Evolutionary conservation across 169 alveolate genomes (phyloP).

Genomic region (Cyclospora cayetanensis): DNA sequence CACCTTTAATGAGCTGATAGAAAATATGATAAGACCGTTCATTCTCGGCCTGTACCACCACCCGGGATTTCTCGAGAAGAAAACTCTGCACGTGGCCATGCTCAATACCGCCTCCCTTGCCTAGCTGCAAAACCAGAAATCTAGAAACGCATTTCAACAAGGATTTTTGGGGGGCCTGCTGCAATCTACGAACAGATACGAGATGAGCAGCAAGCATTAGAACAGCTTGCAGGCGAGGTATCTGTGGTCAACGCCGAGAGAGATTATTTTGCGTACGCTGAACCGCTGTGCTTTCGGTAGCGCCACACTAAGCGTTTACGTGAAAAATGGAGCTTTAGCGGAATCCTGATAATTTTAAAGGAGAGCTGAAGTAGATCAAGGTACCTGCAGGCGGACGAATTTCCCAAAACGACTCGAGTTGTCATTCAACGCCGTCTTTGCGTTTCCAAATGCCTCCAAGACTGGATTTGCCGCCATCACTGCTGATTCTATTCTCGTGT

Average conservation of each 20-base stretch:
- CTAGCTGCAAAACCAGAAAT: constrained; percentile 22
- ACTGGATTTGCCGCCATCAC: constrained; percentile 84
- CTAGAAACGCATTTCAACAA: no score
- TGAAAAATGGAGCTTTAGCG: no score
- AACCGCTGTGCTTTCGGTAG: no score
- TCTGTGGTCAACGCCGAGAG: no score
- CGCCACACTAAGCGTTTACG: no score
- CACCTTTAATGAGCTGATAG: constrained; percentile 94
- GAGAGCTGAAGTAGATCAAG: constrained; percentile 87
- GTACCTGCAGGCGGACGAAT: constrained; percentile 93
- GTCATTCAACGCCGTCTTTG: constrained; percentile 96
- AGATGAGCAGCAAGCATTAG: no score
- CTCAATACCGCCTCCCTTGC: constrained; percentile 84
- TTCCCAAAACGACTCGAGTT: constrained; percentile 98
- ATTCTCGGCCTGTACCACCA: constrained; percentile 84
- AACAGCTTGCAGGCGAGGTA: no score
- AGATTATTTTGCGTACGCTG: no score
- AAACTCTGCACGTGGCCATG: constrained; percentile 92
- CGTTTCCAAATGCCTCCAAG: constrained; percentile 77
- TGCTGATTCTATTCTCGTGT: constrained; percentile 53
- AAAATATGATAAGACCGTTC: constrained; percentile 97
- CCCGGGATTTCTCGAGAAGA: constrained; percentile 97
- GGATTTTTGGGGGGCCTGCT: no score
- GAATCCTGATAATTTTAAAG: no score
- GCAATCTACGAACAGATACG: no score